These are phyloP conservation scores for Penicillium bialowiezense DNA, from an alignment of 495 filamentous ascomycete genomes.

Conservation along the genomic window DNA sequence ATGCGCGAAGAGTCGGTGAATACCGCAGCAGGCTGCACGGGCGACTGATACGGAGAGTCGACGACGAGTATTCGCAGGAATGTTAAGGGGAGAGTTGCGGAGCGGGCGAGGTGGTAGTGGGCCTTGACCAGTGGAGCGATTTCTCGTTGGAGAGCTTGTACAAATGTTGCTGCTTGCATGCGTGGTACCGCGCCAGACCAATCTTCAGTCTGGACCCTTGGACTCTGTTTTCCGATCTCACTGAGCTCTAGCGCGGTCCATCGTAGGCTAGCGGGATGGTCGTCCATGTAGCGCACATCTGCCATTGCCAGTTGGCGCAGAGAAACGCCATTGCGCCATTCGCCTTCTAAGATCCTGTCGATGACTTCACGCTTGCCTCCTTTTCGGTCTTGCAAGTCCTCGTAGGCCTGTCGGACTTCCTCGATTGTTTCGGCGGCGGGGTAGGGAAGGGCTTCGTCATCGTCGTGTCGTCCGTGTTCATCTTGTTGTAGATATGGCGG, in stretches of 20 bases:
- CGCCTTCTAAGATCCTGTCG: conserved; percentile 73
- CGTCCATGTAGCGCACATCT: conserved; percentile 74
- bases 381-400: conserved; percentile 51
- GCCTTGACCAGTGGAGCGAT: conserved; percentile 73
- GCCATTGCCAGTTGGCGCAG: conserved; percentile 79
- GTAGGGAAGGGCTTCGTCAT: conserved; percentile 54
- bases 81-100: conserved; percentile 59
- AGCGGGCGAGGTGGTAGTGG: conserved; percentile 71
- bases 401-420: conserved; percentile 62
- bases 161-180: conserved; percentile 73
- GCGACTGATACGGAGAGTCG: conserved; percentile 67
- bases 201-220: conserved; percentile 30
- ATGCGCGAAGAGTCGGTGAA: conserved; percentile 58
- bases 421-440: conserved; percentile 58
- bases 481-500: conserved; percentile 36
- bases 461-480: conserved; percentile 18
- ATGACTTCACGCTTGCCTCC: conserved; percentile 72
- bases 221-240: conserved; percentile 28
- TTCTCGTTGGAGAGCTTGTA: conserved; percentile 67
- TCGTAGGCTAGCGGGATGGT: conserved; percentile 66
- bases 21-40: conserved; percentile 31
- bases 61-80: conserved; percentile 72
- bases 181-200: conserved; percentile 55
- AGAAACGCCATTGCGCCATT: conserved; percentile 76
- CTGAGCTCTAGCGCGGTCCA: conserved; percentile 70